Base-by-base conservation (phyloP, 1,139 yeast genomes). In the Pichia sp. region DNA sequence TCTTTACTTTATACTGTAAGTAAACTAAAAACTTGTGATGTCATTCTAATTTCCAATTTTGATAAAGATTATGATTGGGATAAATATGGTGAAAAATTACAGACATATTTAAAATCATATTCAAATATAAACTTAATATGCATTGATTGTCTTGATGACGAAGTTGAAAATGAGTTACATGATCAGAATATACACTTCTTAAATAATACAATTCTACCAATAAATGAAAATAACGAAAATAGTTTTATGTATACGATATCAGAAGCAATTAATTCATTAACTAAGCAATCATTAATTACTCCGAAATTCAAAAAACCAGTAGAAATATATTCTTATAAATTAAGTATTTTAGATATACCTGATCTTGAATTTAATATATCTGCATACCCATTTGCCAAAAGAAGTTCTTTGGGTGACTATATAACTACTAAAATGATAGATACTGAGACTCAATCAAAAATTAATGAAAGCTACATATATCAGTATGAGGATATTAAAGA, bases 351-450 rank as follows among this genome's bases (percentile, higher is more conserved):
- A 4, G 44, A 39, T 13, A n/a, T 45, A n/a, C 30, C 47, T 4
- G 50, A 48, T 27, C 37, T 52, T 6, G 43, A 46, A 7, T 46
- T 53, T 20, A 32, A 43, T 13, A 41, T 53, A 7, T 44, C 47
- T 1, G 51, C 48, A 23, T 51, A 48, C 35, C 55, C 56, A 11
- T 52, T 53, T 29, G 48, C 30, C 5, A 53, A 52, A 38, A 42
- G 36, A 15, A 52, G 35, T 11, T 15, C 30, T 5, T 9, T 48
- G 12, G n/a, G 36, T 4, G 53, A 48, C 30, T 53, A 51, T 40
- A 30, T 53, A 4, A 20, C 47, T 3, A 43, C 43, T 18, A 49
- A 47, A 30, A 15, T 37, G 3, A 43, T 50, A 5, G 43, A 43
- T 27, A 2, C 37, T 2, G 36, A 40, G 7, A 32, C 26, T 16